phyloP scores from a whole-genome alignment of 225 moss, liverwort and hornwort species.

The Antitrichia curtipendula region DNA sequence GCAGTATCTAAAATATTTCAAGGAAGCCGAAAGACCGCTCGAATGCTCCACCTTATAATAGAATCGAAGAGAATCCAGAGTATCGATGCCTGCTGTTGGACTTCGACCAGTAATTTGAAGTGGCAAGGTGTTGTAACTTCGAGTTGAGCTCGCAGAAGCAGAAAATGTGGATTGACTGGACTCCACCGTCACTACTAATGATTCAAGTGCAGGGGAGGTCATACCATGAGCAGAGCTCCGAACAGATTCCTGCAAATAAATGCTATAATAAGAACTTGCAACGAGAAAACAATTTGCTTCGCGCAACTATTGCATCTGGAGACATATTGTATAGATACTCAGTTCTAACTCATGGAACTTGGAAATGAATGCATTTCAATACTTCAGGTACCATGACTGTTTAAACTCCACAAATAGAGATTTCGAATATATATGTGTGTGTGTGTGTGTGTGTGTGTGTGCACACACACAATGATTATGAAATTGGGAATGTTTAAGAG shows the following conservation, averaged over 20 bases:
- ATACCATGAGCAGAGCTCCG: conserved; percentile 87
- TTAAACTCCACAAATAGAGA: not conserved
- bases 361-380: not conserved
- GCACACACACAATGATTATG: not conserved
- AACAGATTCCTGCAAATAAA: conserved; percentile 72
- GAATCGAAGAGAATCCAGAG: conserved; percentile 77
- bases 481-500: not conserved
- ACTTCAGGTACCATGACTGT: not conserved
- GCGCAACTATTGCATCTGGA: not conserved
- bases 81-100: conserved; percentile 78
- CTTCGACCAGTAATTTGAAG: conserved; percentile 78
- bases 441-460: too few species aligned
- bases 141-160: conserved; percentile 12
- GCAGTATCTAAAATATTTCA: not conserved
- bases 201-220: conserved; percentile 79
- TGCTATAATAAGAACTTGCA: not conserved
- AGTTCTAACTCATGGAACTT: not conserved
- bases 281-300: not conserved
- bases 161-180: conserved; percentile 19
- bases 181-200: conserved; percentile 74
- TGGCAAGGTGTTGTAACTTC: conserved; percentile 36
- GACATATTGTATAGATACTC: not conserved
- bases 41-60: conserved; percentile 60
- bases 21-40: not conserved
- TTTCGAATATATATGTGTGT: not conserved